A percentile compares a stretch with the other conserved stretches of the same genome.
Evolutionary conservation across 1,284 basidiomycete genomes (phyloP).

Genomic region (Bjerkandera adusta): DNA sequence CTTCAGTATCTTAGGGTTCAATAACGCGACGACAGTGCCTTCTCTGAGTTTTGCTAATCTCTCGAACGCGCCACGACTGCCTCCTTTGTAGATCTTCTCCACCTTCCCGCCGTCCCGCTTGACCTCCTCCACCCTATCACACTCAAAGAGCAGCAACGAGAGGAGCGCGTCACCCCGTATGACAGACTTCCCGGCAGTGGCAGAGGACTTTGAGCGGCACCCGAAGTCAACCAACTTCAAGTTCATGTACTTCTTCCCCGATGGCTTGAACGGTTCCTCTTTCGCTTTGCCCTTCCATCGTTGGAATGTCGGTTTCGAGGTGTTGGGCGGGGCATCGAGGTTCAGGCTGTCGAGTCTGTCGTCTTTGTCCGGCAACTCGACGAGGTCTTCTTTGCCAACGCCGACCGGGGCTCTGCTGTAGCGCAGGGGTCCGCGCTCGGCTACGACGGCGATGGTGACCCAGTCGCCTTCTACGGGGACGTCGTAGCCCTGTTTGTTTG

Average conservation of each 20-base stretch:
- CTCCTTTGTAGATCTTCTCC: constrained; percentile 76
- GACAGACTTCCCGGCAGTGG: constrained; percentile 51
- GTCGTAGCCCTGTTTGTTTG: constrained; percentile 83
- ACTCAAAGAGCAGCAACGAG: constrained; percentile 84
- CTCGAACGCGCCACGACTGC: constrained; percentile 92
- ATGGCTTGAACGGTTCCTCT: constrained; percentile 37
- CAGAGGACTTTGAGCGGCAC: constrained; percentile 49
- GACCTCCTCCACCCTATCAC: constrained; percentile 65
- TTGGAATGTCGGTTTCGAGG: constrained; percentile 11
- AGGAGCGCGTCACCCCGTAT: constrained; percentile 82
- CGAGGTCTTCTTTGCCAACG: constrained; percentile 46
- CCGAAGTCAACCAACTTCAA: constrained; percentile 86
- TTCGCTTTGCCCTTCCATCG: constrained; percentile 38
- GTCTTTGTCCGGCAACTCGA: constrained; percentile 31
- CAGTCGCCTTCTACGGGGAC: constrained; percentile 91
- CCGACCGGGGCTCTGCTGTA: constrained; percentile 64
- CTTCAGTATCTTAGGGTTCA: constrained; percentile 87
- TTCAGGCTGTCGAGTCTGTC: constrained; percentile 25
- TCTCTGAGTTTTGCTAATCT: constrained; percentile 80
- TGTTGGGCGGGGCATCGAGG: constrained; percentile 20
- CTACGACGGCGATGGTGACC: constrained; percentile 87
- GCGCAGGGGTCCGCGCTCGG: constrained; percentile 76
- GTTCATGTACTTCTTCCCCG: constrained; percentile 82
- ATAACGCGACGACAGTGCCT: constrained; percentile 86
- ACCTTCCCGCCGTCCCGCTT: constrained; percentile 46